Conservation (phyloP, 148 eudicot species). For the Rhododendron ferrugineum region DNA sequence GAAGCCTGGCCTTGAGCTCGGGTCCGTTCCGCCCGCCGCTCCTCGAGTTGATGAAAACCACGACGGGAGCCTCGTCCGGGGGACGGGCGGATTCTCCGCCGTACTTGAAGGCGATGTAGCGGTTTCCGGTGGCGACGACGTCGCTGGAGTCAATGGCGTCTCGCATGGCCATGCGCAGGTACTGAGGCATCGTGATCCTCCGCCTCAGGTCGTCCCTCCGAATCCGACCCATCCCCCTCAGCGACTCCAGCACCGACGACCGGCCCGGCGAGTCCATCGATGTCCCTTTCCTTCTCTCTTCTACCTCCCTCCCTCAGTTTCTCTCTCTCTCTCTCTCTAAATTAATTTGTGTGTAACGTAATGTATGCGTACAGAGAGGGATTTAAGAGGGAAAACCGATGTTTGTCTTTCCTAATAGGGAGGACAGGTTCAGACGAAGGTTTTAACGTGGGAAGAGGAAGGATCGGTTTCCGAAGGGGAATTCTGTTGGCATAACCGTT, state of each 20-base stretch:
- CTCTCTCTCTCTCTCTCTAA: not conserved
- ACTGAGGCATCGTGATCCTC: slow-evolving; percentile 54
- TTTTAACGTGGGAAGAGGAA: not conserved
- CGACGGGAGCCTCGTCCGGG: slow-evolving; percentile 42
- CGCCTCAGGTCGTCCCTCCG: slow-evolving; percentile 40
- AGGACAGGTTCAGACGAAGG: not conserved
- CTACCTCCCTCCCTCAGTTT: not conserved
- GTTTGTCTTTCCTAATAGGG: not conserved
- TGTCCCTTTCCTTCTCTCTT: not conserved
- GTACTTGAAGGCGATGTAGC: slow-evolving; percentile 8
- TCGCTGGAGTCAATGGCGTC: slow-evolving; percentile 50
- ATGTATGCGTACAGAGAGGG: too few relatives aligned
- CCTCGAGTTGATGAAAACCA: slow-evolving; percentile 69
- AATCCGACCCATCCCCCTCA: slow-evolving; percentile 34
- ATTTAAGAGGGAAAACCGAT: too few relatives aligned
- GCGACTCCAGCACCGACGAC: slow-evolving; percentile 61
- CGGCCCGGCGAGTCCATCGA: slow-evolving; percentile 19
- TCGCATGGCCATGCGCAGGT: slow-evolving; percentile 49
- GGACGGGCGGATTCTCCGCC: not conserved
- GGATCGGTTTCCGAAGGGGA: not conserved
- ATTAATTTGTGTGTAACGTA: not conserved
- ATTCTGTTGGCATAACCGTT: not conserved
- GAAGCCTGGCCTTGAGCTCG: slow-evolving; percentile 48
- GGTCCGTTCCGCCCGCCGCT: slow-evolving; percentile 90
- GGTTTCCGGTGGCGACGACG: not conserved